Conservation (phyloP, 345 rosid genomes). For the Odontarrhena argentea region DNA sequence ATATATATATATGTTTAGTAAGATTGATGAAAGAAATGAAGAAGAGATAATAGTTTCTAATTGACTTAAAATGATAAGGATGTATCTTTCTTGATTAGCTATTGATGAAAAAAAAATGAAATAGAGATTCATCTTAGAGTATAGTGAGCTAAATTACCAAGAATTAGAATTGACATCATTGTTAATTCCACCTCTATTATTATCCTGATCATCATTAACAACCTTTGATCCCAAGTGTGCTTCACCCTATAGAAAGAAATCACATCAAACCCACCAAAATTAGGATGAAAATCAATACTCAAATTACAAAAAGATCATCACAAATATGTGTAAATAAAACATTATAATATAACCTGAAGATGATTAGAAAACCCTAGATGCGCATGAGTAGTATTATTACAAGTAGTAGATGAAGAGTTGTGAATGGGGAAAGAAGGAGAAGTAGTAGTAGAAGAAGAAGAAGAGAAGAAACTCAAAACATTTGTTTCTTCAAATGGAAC, state of each 20-base stretch:
- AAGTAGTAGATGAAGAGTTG: constrained; percentile 35
- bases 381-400: constrained; percentile 32
- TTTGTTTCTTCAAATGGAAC: constrained; percentile 77
- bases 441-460: constrained; percentile 48
- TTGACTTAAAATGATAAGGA: not conserved
- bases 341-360: constrained; percentile 40
- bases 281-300: not conserved
- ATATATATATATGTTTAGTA: not conserved
- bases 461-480: constrained; percentile 68
- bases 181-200: constrained; percentile 29
- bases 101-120: not conserved
- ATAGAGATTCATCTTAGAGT: constrained; percentile 5
- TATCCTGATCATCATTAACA: constrained; percentile 35
- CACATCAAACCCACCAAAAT: constrained; percentile 17
- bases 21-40: not conserved
- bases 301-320: not conserved
- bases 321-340: constrained; percentile 1
- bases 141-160: constrained; percentile 30
- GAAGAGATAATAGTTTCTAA: no score
- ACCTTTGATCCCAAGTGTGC: constrained; percentile 40
- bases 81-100: not conserved
- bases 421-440: constrained; percentile 42
- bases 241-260: constrained; percentile 33
- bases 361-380: constrained; percentile 51
- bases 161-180: constrained; percentile 41